A percentile compares a stretch with the other conserved stretches of the same genome.
These are phyloP conservation scores for Irineochytrium annulatum DNA, from an alignment of 192 early-diverging fungal genomes.

Conservation along the genomic window DNA sequence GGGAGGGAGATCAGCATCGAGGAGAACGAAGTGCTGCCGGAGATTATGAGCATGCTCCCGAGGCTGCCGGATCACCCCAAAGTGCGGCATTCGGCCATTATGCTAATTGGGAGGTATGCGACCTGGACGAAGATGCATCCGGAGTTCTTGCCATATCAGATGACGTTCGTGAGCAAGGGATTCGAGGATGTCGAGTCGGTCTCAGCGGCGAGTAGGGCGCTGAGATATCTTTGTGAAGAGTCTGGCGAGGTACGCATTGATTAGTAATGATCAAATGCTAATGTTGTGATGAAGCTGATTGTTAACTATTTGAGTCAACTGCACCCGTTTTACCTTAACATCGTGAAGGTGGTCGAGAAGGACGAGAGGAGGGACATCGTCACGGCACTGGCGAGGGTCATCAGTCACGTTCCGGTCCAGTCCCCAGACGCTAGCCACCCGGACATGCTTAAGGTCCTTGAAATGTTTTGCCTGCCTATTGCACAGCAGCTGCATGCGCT, in stretches of 20 bases:
- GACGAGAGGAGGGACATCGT: slow-evolving; percentile 76
- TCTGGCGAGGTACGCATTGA: slow-evolving; percentile 70
- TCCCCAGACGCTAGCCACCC: neutral
- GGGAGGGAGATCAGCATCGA: slow-evolving; percentile 70
- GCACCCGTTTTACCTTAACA: slow-evolving; percentile 76
- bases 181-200: slow-evolving; percentile 82
- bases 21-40: slow-evolving; percentile 76
- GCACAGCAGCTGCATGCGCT: slow-evolving; percentile 67
- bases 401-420: slow-evolving; percentile 69
- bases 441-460: slow-evolving; percentile 56
- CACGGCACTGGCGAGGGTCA: slow-evolving; percentile 82
- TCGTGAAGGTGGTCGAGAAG: slow-evolving; percentile 61
- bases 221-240: slow-evolving; percentile 87
- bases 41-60: slow-evolving; percentile 86
- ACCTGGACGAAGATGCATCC: slow-evolving; percentile 87
- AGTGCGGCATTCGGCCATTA: slow-evolving; percentile 90
- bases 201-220: slow-evolving; percentile 78
- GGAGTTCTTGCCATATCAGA: slow-evolving; percentile 86
- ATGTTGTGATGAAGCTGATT: slow-evolving; percentile 49
- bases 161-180: slow-evolving; percentile 84
- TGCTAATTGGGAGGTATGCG: slow-evolving; percentile 95
- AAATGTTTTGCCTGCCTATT: slow-evolving; percentile 68
- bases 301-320: slow-evolving; percentile 74
- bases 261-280: neutral
- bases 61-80: slow-evolving; percentile 87